A percentile compares a stretch with the other conserved stretches of the same genome.
phyloP scores from a whole-genome alignment of 2,329 filamentous ascomycete genomes.

The Trichoderma cornu-damae region DNA sequence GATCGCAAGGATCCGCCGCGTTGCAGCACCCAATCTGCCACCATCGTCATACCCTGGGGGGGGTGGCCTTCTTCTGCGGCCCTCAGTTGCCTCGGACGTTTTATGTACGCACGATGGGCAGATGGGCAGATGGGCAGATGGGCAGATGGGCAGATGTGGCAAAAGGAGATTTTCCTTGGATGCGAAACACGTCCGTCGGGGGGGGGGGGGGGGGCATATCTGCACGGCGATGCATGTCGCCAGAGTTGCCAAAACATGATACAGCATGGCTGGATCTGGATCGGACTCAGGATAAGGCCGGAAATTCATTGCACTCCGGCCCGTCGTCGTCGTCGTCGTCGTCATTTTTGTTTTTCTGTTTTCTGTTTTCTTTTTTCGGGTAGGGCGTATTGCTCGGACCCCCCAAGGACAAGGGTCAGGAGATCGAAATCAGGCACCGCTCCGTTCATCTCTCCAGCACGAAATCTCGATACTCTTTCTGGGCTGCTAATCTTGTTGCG shows the following conservation, averaged over 20 bases:
- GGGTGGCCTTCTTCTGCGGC: no score
- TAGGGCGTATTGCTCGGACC: neutral
- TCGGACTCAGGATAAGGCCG: neutral
- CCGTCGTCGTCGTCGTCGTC: no score
- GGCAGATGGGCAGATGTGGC: no score
- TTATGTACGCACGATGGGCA: neutral
- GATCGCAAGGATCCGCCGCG: slow-evolving; percentile 10
- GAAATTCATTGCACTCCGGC: neutral
- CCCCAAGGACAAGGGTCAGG: neutral
- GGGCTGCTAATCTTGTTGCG: neutral
- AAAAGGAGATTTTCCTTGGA: no score
- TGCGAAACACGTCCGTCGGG: no score
- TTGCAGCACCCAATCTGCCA: slow-evolving; percentile 17
- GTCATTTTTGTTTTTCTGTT: no score
- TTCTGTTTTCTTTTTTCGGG: neutral
- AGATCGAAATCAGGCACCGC: neutral
- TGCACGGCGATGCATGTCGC: neutral
- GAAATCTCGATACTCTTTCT: neutral
- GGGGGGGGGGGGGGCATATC: no score
- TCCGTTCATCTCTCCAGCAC: neutral
- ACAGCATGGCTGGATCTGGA: neutral
- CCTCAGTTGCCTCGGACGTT: neutral
- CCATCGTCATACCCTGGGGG: slow-evolving; percentile 18
- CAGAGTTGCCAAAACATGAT: no score
- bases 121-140: no score